Base-by-base conservation (phyloP, 371 early-diverging fungal genomes). In the Circinella umbellata region DNA sequence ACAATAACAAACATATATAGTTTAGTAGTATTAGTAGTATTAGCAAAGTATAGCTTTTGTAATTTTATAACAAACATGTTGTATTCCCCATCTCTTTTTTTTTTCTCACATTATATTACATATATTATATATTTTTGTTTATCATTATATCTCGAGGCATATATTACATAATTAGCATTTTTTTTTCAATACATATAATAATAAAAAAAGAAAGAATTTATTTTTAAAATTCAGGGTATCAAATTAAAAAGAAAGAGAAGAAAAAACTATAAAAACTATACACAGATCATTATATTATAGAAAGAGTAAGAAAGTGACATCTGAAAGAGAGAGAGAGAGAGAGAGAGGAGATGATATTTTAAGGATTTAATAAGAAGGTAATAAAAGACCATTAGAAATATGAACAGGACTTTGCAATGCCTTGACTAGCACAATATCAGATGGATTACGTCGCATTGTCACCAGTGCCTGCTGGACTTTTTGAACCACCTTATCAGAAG, bases 401-500 rank as follows among this genome's bases (percentile, higher is more conserved):
- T 66, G 35, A 14, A 66, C 70, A 14, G 61, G 70, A n/a, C 66
- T 49, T 34, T 70, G 70, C 18, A 70, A 63, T 10, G 66, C 66
- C 9, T 63, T 51, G 61, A 65, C 46, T 6, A 66, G 46, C 1
- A 66, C 39, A 27, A 55, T 46, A 49, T 70, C 70, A 34, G 63
- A 66, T 4, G 61, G 65, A 6, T 46, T 27, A 53, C 67, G 63
- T 18, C 72, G 72, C 72, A 72, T 72, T 4, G 57, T 51, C 14
- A 72, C 67, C 27, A 72, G 18, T 10, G 59, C 65, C 20, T 72
- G 68, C 27, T 72, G 68, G 15, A 64, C 39, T 20, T 68, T 68
- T 11, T 57, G 63, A 17, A 72, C 37, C 18, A 63, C 48, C 6
- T 20, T 53, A 53, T 72, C 72, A 37, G 63, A 74, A 63, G 42